Conservation (phyloP, 768 basidiomycete genomes). For the Lentinus brumalis region DNA sequence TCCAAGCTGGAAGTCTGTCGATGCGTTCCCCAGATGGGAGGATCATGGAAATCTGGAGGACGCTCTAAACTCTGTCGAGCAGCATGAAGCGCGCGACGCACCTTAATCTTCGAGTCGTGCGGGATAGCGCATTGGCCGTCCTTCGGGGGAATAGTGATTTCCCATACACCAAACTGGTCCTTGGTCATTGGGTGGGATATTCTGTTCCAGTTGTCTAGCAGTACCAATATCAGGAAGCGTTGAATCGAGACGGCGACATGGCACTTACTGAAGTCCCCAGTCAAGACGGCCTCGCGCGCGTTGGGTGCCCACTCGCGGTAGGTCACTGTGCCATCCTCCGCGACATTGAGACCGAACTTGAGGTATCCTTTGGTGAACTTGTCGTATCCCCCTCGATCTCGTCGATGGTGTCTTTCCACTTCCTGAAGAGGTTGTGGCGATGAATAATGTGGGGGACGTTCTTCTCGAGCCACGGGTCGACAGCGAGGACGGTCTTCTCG, state of each 20-base stretch:
- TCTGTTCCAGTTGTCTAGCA: slow-evolving; percentile 84
- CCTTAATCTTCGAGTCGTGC: slow-evolving; percentile 96
- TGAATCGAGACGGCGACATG: not conserved
- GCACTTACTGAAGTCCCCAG: slow-evolving; percentile 94
- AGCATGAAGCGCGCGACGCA: slow-evolving; percentile 24
- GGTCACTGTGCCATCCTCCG: slow-evolving; percentile 62
- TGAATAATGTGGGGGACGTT: slow-evolving; percentile 68
- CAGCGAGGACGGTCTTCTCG: slow-evolving; percentile 55
- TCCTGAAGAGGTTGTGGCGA: slow-evolving; percentile 66
- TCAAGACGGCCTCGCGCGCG: slow-evolving; percentile 77
- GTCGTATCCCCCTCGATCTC: slow-evolving; percentile 83
- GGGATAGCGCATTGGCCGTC: slow-evolving; percentile 80
- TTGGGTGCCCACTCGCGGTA: slow-evolving; percentile 99
- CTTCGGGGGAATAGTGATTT: slow-evolving; percentile 71
- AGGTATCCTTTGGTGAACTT: slow-evolving; percentile 80
- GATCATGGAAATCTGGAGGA: slow-evolving; percentile 84
- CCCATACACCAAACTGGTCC: slow-evolving; percentile 88
- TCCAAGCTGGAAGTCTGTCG: slow-evolving; percentile 94
- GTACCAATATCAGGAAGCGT: not conserved
- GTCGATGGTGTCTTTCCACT: slow-evolving; percentile 78
- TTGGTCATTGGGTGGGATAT: slow-evolving; percentile 83
- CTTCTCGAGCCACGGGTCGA: slow-evolving; percentile 77
- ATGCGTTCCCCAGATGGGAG: slow-evolving; percentile 76
- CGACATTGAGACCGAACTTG: slow-evolving; percentile 77
- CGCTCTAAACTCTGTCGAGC: not conserved